Evolutionary conservation across 208 protist species (phyloP).

Genomic region (Trypanosomatidae sp.): DNA sequence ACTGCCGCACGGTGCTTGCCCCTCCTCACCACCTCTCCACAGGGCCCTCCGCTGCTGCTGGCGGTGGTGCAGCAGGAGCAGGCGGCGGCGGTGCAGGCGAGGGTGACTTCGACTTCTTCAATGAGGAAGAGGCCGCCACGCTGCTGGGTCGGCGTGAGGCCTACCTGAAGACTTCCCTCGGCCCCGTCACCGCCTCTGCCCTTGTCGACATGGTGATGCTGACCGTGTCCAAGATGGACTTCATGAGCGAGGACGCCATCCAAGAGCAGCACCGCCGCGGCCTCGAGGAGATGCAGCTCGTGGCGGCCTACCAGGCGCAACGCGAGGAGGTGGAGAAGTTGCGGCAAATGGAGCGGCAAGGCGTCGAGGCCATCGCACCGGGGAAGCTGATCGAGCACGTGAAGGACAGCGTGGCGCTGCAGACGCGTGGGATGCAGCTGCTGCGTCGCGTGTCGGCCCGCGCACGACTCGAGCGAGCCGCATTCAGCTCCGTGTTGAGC

Average conservation of each 20-base stretch:
- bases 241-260: slow-evolving; percentile 43
- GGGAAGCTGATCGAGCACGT: slow-evolving; percentile 64
- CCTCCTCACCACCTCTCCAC: slow-evolving; percentile 19
- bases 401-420: slow-evolving; percentile 49
- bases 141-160: slow-evolving; percentile 29
- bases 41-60: too few relatives aligned
- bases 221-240: slow-evolving; percentile 47
- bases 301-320: slow-evolving; percentile 62
- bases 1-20: slow-evolving; percentile 22
- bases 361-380: slow-evolving; percentile 71
- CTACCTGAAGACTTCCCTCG: slow-evolving; percentile 48
- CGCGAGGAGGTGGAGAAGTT: slow-evolving; percentile 66
- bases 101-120: slow-evolving; percentile 25
- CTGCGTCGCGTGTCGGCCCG: slow-evolving; percentile 49
- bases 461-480: slow-evolving; percentile 43
- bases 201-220: slow-evolving; percentile 81
- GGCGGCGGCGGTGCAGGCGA: too few relatives aligned
- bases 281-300: slow-evolving; percentile 60
- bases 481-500: slow-evolving; percentile 58
- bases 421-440: slow-evolving; percentile 43
- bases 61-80: too few relatives aligned
- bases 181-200: slow-evolving; percentile 40
- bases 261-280: slow-evolving; percentile 51
- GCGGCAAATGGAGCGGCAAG: slow-evolving; percentile 60
- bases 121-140: slow-evolving; percentile 22